These are phyloP conservation scores for Vitis labrusca DNA, from an alignment of 164 flowering plant genomes.

Conservation along the genomic window DNA sequence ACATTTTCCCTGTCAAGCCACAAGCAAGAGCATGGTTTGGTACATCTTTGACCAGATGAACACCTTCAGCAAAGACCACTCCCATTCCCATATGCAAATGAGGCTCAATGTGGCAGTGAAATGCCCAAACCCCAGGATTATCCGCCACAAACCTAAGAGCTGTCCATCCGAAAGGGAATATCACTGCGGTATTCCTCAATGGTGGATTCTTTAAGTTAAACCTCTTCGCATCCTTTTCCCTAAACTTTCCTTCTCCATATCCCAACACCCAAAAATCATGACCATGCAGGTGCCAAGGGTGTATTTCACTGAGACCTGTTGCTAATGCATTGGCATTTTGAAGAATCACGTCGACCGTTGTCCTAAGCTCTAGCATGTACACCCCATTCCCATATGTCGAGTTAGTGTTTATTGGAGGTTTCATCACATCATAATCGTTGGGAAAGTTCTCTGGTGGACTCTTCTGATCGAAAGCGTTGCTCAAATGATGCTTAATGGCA, in stretches of 20 bases:
- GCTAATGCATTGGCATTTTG: conserved; percentile 75
- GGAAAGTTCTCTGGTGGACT: conserved; percentile 56
- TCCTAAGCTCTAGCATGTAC: conserved; percentile 41
- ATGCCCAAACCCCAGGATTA: conserved; percentile 95
- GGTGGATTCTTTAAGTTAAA: conserved; percentile 77
- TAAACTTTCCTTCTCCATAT: conserved; percentile 77
- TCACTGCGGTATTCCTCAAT: conserved; percentile 59
- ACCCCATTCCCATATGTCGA: conserved; percentile 50
- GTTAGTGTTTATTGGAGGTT: conserved; percentile 55
- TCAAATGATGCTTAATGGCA: conserved; percentile 47
- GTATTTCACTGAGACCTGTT: conserved; percentile 62
- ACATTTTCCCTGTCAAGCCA: conserved; percentile 55
- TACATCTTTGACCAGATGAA: conserved; percentile 31
- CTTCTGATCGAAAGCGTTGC: conserved; percentile 33
- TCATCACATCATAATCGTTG: conserved; percentile 44
- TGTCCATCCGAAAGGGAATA: conserved; percentile 93
- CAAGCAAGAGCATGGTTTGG: conserved; percentile 59
- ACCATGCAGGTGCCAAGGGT: conserved; percentile 97
- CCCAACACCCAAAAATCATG: conserved; percentile 96
- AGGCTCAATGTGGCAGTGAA: conserved; percentile 95
- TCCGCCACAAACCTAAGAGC: conserved; percentile 80
- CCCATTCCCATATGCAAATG: conserved; percentile 99
- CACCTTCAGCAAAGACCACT: conserved; percentile 67
- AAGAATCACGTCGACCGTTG: conserved; percentile 70
- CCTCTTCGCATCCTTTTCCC: conserved; percentile 28